Evolutionary conservation across 164 flowering plant species (phyloP), one percentile per base, ranked within the genome.

Genomic region (Tetracentron sinense): DNA sequence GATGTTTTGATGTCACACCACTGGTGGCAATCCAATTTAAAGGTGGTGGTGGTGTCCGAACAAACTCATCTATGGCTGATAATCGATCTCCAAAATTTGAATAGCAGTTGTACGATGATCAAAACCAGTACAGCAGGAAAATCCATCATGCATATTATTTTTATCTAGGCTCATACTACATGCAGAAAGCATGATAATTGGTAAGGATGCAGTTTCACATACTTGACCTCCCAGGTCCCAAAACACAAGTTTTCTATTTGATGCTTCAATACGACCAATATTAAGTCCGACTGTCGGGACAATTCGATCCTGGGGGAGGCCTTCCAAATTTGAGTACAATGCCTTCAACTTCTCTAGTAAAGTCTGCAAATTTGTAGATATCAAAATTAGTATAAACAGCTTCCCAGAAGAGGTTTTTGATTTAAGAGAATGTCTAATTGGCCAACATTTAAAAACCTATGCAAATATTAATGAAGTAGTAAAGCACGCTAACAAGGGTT

Each of bases 201-300:
- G 31, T 49, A 7, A 48, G 56, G 42, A 48, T 15, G 44, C 21
- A 29, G 56, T 27, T 62, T 56, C 33, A 61, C 75, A 58, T 81
- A 91, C 98, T 92, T 91, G 98, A 72, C 98, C 98, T 69, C 98
- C 98, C 59, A 93, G 81, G 72, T 93, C 98, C 98, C 98, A 93
- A 67, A 90, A 90, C 58, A 90, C 92, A 74, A 93, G 94, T 66
- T 93, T 93, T 54, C 86, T 54, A 58, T 87, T 93, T 64, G 88
- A 72, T 48, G 73, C 86, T 86, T 91, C 97, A 62, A 90, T 69
- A 14, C 97, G 93, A 46, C 97, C 97, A 68, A 93, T 93, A 70
- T 93, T 93, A 33, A 93, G 92, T 52, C 98, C 98, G 59, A 93
- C 98, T 30, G 98, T 93, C 8, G 98, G 98, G 70, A 94, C 92